Evolutionary conservation across 345 rosid genomes (phyloP).

Genomic region (Pistacia integerrima): DNA sequence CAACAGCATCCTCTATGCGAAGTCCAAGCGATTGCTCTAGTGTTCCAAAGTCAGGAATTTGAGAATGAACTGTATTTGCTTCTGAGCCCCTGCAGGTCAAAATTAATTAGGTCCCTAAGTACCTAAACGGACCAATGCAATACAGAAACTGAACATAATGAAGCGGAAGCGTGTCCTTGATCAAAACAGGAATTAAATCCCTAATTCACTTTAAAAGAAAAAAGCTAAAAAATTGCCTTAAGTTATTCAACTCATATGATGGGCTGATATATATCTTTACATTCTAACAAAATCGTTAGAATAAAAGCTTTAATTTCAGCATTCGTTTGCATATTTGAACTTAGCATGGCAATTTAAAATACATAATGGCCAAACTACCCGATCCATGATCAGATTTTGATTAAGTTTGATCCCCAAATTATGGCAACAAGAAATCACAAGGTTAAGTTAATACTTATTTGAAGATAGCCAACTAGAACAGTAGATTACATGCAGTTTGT

Average conservation of each 20-base stretch:
- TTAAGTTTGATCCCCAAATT: neutral
- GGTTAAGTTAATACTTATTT: neutral
- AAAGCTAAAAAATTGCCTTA: neutral
- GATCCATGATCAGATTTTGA: neutral
- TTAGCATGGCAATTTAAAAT: neutral
- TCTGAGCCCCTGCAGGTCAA: conserved; percentile 47
- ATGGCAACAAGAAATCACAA: neutral
- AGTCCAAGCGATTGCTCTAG: conserved; percentile 54
- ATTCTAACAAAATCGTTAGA: neutral
- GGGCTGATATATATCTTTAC: neutral
- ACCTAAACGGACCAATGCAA: conserved; percentile 1
- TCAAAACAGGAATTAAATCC: neutral
- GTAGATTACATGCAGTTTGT: neutral
- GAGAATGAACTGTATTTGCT: conserved; percentile 39
- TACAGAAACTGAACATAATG: neutral
- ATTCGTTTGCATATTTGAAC: neutral
- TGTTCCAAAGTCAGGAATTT: conserved; percentile 46
- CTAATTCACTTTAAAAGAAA: too few relatives aligned
- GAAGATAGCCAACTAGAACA: conserved; percentile 4
- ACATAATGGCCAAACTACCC: neutral
- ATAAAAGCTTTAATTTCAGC: neutral
- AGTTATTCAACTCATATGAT: neutral
- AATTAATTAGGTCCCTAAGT: conserved; percentile 23
- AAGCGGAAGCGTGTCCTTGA: too few relatives aligned
- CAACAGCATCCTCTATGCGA: conserved; percentile 55